phyloP scores from a whole-genome alignment of 805 yeast species.

The Geotrichum ghanense region DNA sequence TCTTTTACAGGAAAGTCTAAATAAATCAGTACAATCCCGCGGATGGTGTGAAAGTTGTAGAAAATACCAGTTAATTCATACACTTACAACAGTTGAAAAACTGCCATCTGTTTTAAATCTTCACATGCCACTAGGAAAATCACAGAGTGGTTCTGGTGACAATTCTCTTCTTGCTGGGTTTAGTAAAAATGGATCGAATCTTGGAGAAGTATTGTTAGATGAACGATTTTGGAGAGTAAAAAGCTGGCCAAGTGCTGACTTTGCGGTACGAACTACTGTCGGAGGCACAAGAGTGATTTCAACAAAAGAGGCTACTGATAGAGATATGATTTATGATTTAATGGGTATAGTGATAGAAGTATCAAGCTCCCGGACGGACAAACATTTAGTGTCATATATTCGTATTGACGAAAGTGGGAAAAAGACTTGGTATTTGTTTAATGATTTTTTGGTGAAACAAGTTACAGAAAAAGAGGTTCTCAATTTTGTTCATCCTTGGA shows the following conservation, averaged over 20 bases:
- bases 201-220: slow-evolving; percentile 5
- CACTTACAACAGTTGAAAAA: slow-evolving; percentile 37
- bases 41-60: slow-evolving; percentile 44
- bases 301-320: slow-evolving; percentile 7
- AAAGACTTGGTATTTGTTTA: slow-evolving; percentile 66
- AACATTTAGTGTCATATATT: slow-evolving; percentile 27
- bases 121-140: not conserved
- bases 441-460: slow-evolving; percentile 78
- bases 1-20: slow-evolving; percentile 16
- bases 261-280: slow-evolving; percentile 4
- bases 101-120: slow-evolving; percentile 47
- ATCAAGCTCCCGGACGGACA: slow-evolving; percentile 15
- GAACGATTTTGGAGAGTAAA: slow-evolving; percentile 7
- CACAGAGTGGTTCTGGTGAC: not conserved
- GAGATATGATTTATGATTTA: slow-evolving; percentile 18
- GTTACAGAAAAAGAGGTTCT: slow-evolving; percentile 70
- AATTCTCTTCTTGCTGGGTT: not conserved
- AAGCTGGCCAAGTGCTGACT: slow-evolving; percentile 12
- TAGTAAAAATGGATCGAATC: not conserved
- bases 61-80: slow-evolving; percentile 42
- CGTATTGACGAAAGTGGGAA: slow-evolving; percentile 11
- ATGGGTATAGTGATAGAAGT: slow-evolving; percentile 28
- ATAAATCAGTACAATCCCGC: slow-evolving; percentile 29
- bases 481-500: slow-evolving; percentile 66
- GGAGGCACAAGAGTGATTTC: slow-evolving; percentile 6